Base-by-base conservation (phyloP, 2,329 filamentous ascomycete genomes). In the Fusarium decemcellulare region DNA sequence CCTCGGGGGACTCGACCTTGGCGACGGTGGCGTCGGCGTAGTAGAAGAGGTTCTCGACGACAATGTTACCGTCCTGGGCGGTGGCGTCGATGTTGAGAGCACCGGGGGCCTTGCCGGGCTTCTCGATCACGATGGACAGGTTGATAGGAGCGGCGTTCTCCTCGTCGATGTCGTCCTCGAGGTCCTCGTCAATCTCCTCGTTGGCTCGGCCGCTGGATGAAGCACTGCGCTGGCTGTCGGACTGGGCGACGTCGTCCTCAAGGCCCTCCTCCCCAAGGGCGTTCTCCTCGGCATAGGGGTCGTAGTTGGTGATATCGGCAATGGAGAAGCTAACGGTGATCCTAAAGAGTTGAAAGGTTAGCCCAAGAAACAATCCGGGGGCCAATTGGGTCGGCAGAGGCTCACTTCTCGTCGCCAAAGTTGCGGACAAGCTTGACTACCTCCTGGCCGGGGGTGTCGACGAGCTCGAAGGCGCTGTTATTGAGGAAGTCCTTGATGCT, bases 11-110 rank as follows among this genome's bases (percentile, higher is more conserved):
- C 76, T 91, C 85, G 68, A 92, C 90, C 78, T 93, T 90, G 43
- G 95, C 94, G 70, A 97, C 84, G 62, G 92, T 90, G 65, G 92
- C 86, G 74, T 95, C 91, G 74, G 89, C 86, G 85, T 94, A 97
- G 87, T 94, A 95, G 82, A 92, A 94, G 76, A 98, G 89, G 83
- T 96, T 95, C 79, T 98, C 93, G 77, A 98, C 92, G 74, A 94
- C 86, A 80, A 98, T 91, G 79, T 90, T 86, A 75, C 95, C 94
- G 73, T 97, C 93, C 83, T 96, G 92, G 34, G 93, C 94, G 65
- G 92, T 86, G 64, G 94, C 92, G 81, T 97, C 94, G 74, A 99
- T 90, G 81, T 92, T 91, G 70, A 99, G 87, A 30, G 94, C 94
- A 65, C 95, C 95, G 29, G 72, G 51, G 23, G 76, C 73, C 77